Evolutionary conservation across 768 basidiomycete genomes (phyloP).

Genomic region (Agaricus subrufescens): DNA sequence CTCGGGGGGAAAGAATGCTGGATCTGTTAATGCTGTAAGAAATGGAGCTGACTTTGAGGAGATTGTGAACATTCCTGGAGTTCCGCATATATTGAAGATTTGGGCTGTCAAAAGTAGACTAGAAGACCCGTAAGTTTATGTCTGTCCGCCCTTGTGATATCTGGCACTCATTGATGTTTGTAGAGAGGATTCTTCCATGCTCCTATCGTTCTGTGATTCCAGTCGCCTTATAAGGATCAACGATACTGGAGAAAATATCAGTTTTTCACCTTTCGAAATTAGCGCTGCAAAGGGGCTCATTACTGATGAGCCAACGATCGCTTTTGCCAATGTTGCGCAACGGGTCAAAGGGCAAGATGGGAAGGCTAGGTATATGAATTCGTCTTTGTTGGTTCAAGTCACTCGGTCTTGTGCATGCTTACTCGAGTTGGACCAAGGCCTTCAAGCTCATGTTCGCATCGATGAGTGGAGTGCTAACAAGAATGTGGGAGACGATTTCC

Average conservation of each 20-base stretch:
- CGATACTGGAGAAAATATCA: slow-evolving; percentile 33
- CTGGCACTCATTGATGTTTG: not conserved
- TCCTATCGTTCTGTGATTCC: slow-evolving; percentile 55
- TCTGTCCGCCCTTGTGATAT: not conserved
- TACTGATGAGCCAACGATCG: slow-evolving; percentile 51
- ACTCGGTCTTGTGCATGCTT: slow-evolving; percentile 52
- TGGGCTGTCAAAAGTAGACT: slow-evolving; percentile 55
- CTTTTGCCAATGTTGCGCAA: slow-evolving; percentile 51
- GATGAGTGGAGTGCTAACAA: slow-evolving; percentile 29
- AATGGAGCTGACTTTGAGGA: slow-evolving; percentile 81
- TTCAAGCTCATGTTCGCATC: slow-evolving; percentile 37
- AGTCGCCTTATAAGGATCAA: slow-evolving; percentile 51
- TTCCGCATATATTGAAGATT: slow-evolving; percentile 51
- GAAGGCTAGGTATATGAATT: slow-evolving; percentile 33
- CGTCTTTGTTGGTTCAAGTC: slow-evolving; percentile 68
- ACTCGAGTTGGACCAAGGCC: slow-evolving; percentile 46
- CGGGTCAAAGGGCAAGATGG: slow-evolving; percentile 24
- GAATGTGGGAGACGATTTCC: not conserved
- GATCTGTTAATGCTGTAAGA: slow-evolving; percentile 71
- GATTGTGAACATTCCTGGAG: slow-evolving; percentile 50
- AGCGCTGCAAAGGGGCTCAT: slow-evolving; percentile 37
- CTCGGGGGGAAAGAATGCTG: slow-evolving; percentile 75
- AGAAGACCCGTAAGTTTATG: slow-evolving; percentile 41
- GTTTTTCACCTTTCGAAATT: slow-evolving; percentile 33
- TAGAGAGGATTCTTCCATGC: slow-evolving; percentile 51